Evolutionary conservation across 805 yeast species (phyloP), one percentile per base, ranked within the genome.

Genomic region (Yarrowia sp.): DNA sequence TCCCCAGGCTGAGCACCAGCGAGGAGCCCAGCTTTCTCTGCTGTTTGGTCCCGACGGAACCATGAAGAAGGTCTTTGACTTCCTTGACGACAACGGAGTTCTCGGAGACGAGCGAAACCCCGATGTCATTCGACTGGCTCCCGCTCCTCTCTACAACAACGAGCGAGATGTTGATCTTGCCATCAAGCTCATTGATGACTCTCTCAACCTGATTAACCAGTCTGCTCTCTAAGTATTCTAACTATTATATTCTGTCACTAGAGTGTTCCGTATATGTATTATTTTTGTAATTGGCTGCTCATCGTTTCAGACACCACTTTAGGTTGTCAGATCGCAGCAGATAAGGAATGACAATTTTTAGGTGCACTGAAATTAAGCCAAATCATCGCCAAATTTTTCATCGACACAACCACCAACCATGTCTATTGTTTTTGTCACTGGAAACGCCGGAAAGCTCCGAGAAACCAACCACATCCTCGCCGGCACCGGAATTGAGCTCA

Each of bases 51-150:
- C 87, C 0, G 66, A 75, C 8, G 78, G 77, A 5, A 77, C 74
- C 4, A 91, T 92, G 97, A 86, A 83, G 65, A 71, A 73, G 22
- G 85, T 90, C 2, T 81, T 83, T 66, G 69, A 72, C 1, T 77
- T 78, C 66, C 72, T 92, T 67, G 78, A 77, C 38, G 71, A 78
- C 10, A 68, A 74, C 5, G 97, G 91, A 2, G 84, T 90, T 1
- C 83, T 92, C 28, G 88, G 90, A 65, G 98, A 92, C 74, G 97
- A 92, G 72, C 81, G 98, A 73, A 81, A 90, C 72, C 98, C 98
- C 0, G 86, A 86, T 72, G 98, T 92, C n/a, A 85, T 93, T 43
- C 79, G 98, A 66, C 72, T 92, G n/a, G 93, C 96, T 0, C 97
- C 98, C 8, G 79, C 83, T 2, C 95, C 97, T 0, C 78, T 91